These are phyloP conservation scores for Anethum foeniculum DNA, from an alignment of 140 eudicot genomes.

Conservation along the genomic window DNA sequence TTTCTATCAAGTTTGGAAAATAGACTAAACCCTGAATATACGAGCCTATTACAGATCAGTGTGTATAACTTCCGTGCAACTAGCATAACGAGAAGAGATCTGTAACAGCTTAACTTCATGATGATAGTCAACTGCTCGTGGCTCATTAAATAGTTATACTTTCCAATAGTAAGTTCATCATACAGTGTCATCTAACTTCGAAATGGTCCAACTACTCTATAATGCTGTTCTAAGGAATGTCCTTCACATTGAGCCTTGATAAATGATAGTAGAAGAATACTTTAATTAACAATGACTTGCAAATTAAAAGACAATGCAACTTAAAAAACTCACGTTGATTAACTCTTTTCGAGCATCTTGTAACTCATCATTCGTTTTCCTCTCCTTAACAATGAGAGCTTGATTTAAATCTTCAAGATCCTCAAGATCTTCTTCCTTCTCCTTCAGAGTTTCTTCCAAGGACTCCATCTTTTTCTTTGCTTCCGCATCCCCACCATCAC, in stretches of 20 bases:
- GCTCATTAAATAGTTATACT: not conserved
- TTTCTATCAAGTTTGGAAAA: not conserved
- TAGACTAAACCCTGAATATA: not conserved
- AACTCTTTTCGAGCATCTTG: constrained; percentile 77
- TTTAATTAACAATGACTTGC: not conserved
- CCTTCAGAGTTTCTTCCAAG: constrained; percentile 39
- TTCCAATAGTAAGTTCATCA: not conserved
- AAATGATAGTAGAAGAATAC: not conserved
- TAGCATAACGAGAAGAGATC: not conserved
- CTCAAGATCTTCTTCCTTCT: constrained; percentile 71
- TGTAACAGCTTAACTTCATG: not conserved
- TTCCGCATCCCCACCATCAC: constrained; percentile 38
- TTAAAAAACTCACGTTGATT: constrained; percentile 37
- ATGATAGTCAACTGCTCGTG: not conserved
- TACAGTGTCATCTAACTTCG: not conserved
- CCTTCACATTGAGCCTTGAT: not conserved
- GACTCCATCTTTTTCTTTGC: constrained; percentile 25
- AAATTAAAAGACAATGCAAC: not conserved
- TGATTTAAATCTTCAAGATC: constrained; percentile 40
- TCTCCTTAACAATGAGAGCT: constrained; percentile 44
- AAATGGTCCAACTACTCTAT: not conserved
- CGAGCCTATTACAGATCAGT: not conserved
- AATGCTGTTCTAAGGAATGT: not conserved
- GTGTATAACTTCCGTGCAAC: not conserved
- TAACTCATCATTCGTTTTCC: constrained; percentile 55